These are phyloP conservation scores for Gossypium gossypioides DNA, from an alignment of 441 rosid species.

Conservation along the genomic window DNA sequence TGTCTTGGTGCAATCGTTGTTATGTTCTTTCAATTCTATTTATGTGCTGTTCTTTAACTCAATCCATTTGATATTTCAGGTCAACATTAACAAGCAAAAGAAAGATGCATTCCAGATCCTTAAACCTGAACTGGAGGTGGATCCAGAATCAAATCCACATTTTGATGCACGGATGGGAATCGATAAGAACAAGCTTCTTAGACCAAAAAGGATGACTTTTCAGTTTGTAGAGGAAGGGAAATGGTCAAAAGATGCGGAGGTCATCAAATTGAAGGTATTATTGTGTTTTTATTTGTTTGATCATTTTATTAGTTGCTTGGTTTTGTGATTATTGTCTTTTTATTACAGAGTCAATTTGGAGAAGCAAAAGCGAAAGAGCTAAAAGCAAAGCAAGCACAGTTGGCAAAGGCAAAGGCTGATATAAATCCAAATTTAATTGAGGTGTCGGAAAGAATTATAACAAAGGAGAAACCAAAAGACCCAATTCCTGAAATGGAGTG, in stretches of 20 bases:
- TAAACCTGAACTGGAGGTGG: conserved; percentile 78
- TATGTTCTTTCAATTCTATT: neutral
- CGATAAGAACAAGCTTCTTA: conserved; percentile 59
- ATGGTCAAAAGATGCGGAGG: conserved; percentile 89
- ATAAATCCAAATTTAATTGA: conserved; percentile 89
- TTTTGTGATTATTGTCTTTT: conserved; percentile 14
- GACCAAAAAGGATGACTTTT: conserved; percentile 75
- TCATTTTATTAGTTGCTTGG: conserved; percentile 2
- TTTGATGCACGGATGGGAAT: conserved; percentile 81
- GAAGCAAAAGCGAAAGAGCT: conserved; percentile 83
- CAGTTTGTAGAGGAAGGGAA: conserved; percentile 96
- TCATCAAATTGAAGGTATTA: conserved; percentile 55
- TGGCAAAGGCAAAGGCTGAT: conserved; percentile 80
- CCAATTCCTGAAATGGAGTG: conserved; percentile 80
- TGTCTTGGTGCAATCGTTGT: neutral
- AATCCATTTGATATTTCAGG: conserved; percentile 36
- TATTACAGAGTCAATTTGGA: conserved; percentile 71
- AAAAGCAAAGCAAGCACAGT: conserved; percentile 81
- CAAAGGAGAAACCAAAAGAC: conserved; percentile 63
- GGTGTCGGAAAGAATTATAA: conserved; percentile 65
- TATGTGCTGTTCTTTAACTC: neutral
- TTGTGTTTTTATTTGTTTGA: neutral
- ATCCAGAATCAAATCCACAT: conserved; percentile 71
- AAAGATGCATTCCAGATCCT: conserved; percentile 94
- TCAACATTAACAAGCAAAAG: conserved; percentile 91